Base-by-base conservation (phyloP, 768 basidiomycete genomes). In the Naganishia vaughanmartiniae region DNA sequence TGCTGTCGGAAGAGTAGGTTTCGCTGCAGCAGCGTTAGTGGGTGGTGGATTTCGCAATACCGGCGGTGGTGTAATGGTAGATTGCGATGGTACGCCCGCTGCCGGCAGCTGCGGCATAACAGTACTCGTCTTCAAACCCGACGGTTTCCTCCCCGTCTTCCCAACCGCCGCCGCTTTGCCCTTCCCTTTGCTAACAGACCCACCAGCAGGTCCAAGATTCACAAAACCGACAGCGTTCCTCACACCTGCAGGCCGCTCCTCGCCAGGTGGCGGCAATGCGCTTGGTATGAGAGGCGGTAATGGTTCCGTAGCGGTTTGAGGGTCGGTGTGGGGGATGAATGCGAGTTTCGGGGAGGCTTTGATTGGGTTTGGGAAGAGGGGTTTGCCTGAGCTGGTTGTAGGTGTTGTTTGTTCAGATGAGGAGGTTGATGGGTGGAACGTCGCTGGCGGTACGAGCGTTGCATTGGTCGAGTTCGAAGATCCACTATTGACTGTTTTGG, bases 321-420 rank as follows among this genome's bases (percentile, higher is more conserved):
- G 71, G 28, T 72, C 56, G 10, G 71, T 69, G 26, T 54, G 28
- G 4, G 71, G 24, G 67, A 72, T 69, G 48, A 69, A 67, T 9
- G 71, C 67, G 17, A 72, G 71, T 24, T 45, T 21, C 17, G 71
- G 71, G 9, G 67, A 69, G 0, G 58, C 51, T 56, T 48, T 58
- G 24, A 72, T 33, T 15, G 65, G 60, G 42, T 46, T 55, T 19
- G 71, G 63, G 7, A 60, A 46, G 15, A 53, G 48, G 19, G 71
- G 58, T 51, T 69, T 68, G 24, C 53, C n/a, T 0, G 57, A 65
- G 21, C 54, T 28, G 1, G 65, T 33, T 21, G 17, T 33, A 7
- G 5, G 9, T 48, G n/a, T 3, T 31, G 57, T 11, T 53, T 31
- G 24, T 26, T 26, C 5, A 21, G 45, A 34, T 4, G 33, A 70